phyloP scores from a whole-genome alignment of 2,329 filamentous ascomycete species.

The Aspergillus quadrilineatus region DNA sequence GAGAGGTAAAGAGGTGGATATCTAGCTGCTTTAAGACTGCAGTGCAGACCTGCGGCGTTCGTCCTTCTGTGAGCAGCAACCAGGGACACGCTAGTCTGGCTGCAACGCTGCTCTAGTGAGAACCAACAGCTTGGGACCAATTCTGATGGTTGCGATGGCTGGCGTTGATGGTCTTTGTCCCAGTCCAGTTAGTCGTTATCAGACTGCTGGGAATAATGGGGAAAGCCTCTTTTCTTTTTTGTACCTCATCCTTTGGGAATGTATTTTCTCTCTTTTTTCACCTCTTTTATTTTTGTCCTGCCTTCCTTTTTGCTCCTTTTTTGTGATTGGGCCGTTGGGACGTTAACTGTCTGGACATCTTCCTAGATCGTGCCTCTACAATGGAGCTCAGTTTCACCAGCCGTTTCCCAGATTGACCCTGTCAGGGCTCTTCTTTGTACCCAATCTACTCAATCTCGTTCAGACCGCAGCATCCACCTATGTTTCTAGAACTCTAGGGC shows the following conservation, averaged over 20 bases:
- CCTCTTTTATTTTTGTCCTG: constrained; percentile 14
- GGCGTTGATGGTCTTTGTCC: constrained; percentile 19
- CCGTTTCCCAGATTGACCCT: constrained; percentile 9
- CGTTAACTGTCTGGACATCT: constrained; percentile 3
- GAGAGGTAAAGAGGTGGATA: constrained; percentile 9
- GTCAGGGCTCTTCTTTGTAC: constrained; percentile 9
- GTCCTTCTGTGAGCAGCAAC: constrained; percentile 15
- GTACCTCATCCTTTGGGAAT: constrained; percentile 13
- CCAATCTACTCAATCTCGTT: background rate
- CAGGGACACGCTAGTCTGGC: constrained; percentile 9
- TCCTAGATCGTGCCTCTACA: constrained; percentile 3
- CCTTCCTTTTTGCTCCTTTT: constrained; percentile 2
- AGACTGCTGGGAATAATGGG: background rate
- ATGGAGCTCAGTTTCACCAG: constrained; percentile 7
- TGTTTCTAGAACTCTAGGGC: constrained; percentile 7
- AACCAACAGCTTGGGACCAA: background rate
- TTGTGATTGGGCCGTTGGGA: constrained; percentile 9
- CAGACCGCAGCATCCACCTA: background rate
- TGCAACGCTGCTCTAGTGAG: constrained; percentile 8
- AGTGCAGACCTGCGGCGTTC: constrained; percentile 18
- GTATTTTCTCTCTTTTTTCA: constrained; percentile 17
- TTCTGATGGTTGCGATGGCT: background rate
- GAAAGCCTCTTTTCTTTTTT: constrained; percentile 10
- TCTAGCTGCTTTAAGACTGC: constrained; percentile 15
- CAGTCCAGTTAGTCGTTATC: constrained; percentile 17